Base-by-base conservation (phyloP, 345 rosid genomes). In the Durio zibethinus region DNA sequence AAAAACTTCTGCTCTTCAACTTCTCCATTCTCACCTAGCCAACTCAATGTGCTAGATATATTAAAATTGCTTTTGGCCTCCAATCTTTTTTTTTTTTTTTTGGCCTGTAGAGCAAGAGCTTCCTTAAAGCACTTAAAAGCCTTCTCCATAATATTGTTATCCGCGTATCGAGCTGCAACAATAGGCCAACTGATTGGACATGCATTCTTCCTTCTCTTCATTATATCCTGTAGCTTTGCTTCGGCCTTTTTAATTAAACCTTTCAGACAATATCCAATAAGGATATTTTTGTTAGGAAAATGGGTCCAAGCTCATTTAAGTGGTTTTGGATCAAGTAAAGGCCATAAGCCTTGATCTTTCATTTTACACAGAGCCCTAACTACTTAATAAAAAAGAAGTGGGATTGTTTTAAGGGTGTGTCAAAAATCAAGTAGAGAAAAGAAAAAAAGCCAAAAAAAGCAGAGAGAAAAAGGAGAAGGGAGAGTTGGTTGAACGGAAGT, bases 121-220 rank as follows among this genome's bases (percentile, higher is more conserved):
- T 81, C 82, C 45, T 78, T 84, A 72, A 85, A 79, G 85, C 87
- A 82, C 64, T 84, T 79, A 40, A 84, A 78, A 73, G 85, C 87
- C 57, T 82, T 85, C 72, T 81, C 84, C 88, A 87, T 84, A 50
- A 84, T 79, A 60, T 84, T 84, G 80, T 84, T 77, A 48, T 77
- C 72, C 31, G 63, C n/a, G 68, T 83, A 82, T 21, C 83, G 87
- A 2, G 83, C 69, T 1, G 87, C 85, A 53, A 85, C 14, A 42
- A 85, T 85, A 5, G 86, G 43, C 90, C 90, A 87, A 68, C 90
- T 81, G 78, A 77, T 84, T 20, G 90, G 86, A 40, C 35, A 63
- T 59, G 83, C 74, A 27, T 48, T 81, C 80, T 80, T 85, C 47
- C 61, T 81, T 47, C 70, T 84, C 35, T 67, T 72, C 31, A 77